Evolutionary conservation across 345 rosid genomes (phyloP).

Genomic region (Gossypium raimondii): DNA sequence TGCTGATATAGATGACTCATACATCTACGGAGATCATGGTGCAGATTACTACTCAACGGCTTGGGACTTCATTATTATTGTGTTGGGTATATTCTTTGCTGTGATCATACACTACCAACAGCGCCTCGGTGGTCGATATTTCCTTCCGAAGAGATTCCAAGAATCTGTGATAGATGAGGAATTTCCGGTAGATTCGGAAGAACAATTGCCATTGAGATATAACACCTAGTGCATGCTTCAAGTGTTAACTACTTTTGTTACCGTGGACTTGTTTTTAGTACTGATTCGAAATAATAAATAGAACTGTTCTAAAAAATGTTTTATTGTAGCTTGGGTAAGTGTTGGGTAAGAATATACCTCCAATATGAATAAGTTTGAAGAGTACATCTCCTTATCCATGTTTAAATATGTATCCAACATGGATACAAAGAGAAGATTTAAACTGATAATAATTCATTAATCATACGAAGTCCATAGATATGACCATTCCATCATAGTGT

Average conservation of each 20-base stretch:
- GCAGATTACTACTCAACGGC: constrained; percentile 43
- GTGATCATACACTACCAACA: constrained; percentile 41
- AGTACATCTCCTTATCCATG: too few relatives aligned
- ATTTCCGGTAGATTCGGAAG: constrained; percentile 22
- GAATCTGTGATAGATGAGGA: constrained; percentile 31
- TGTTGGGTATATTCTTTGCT: constrained; percentile 34
- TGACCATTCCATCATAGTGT: constrained; percentile 25
- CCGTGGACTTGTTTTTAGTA: not conserved
- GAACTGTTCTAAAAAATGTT: too few relatives aligned
- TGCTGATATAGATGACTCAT: constrained; percentile 22
- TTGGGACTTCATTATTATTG: constrained; percentile 41
- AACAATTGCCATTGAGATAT: not conserved
- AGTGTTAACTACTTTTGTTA: not conserved
- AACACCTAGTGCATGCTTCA: not conserved
- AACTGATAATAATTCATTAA: constrained; percentile 23
- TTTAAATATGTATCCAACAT: too few relatives aligned
- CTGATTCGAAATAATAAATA: not conserved
- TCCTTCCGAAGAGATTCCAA: constrained; percentile 35
- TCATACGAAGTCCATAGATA: constrained; percentile 21
- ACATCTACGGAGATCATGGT: constrained; percentile 35
- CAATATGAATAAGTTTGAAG: too few relatives aligned
- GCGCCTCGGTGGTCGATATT: constrained; percentile 38
- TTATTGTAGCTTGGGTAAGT: too few relatives aligned
- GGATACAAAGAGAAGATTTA: not conserved
- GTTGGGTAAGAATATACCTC: too few relatives aligned